Conservation (phyloP, 176 grass and related monocot species). For the Aegilops umbellulata region DNA sequence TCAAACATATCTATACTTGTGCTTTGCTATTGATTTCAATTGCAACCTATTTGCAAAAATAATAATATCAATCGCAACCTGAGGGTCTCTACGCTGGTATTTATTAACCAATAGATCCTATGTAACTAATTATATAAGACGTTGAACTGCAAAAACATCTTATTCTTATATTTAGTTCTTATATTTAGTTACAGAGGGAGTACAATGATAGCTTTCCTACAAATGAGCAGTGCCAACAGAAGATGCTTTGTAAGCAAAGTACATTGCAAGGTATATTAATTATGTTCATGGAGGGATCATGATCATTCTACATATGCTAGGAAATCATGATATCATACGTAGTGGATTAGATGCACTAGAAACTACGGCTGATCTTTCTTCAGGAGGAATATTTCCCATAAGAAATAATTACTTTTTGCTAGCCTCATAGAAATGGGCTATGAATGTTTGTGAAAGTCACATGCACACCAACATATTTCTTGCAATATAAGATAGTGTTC, state of each 20-base stretch:
- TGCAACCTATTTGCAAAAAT: too few species aligned
- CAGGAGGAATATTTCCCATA: constrained; percentile 32
- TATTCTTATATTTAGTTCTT: too few species aligned
- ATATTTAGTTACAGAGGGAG: too few species aligned
- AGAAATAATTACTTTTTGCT: constrained; percentile 6
- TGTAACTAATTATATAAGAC: too few species aligned
- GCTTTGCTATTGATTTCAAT: too few species aligned
- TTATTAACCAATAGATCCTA: too few species aligned
- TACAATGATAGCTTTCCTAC: too few species aligned
- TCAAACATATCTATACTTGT: too few species aligned
- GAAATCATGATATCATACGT: not conserved
- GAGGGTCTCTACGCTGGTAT: too few species aligned
- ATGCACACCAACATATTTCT: not conserved
- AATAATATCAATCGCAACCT: too few species aligned
- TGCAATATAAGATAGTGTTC: not conserved
- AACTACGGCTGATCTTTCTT: constrained; percentile 15
- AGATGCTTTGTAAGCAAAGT: not conserved
- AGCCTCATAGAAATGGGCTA: not conserved
- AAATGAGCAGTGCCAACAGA: not conserved
- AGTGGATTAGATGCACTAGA: constrained; percentile 2
- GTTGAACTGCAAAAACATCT: too few species aligned
- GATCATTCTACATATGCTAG: not conserved
- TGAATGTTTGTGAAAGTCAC: too few species aligned
- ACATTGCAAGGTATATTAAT: not conserved
- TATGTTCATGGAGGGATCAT: not conserved